phyloP scores from a whole-genome alignment of 352 stramenopile species.

The Phytophthora tubulina region DNA sequence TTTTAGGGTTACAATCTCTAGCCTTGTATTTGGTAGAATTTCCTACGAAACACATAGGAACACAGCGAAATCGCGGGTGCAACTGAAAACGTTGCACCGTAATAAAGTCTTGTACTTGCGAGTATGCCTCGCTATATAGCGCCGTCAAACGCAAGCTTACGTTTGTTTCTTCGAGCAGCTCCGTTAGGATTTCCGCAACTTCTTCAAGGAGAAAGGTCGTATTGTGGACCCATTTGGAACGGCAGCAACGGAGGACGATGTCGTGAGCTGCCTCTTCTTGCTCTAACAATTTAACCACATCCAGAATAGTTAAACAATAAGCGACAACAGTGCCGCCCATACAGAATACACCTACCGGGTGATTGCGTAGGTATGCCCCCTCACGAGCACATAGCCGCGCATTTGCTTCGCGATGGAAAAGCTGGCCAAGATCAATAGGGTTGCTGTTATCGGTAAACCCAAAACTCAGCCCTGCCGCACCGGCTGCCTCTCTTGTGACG shows the following conservation, averaged over 20 bases:
- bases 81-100: constrained; percentile 12
- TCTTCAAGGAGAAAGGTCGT: constrained; percentile 21
- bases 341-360: constrained; percentile 16
- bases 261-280: constrained; percentile 5
- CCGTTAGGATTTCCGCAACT: constrained; percentile 6
- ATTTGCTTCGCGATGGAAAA: constrained; percentile 18
- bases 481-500: neutral
- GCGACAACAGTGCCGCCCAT: neutral
- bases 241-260: constrained; percentile 21
- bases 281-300: constrained; percentile 18
- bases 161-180: constrained; percentile 16
- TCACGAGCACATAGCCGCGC: constrained; percentile 7
- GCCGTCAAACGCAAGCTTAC: neutral
- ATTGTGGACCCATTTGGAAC: constrained; percentile 16
- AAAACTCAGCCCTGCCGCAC: neutral
- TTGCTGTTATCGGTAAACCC: constrained; percentile 9
- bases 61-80: no score
- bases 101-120: constrained; percentile 20
- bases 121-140: constrained; percentile 8
- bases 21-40: no score
- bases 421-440: constrained; percentile 14
- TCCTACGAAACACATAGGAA: no score
- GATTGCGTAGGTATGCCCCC: constrained; percentile 5
- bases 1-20: no score
- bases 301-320: constrained; percentile 5